phyloP scores from a whole-genome alignment of 176 grass and related monocot genomes.

The Oryza australiensis region DNA sequence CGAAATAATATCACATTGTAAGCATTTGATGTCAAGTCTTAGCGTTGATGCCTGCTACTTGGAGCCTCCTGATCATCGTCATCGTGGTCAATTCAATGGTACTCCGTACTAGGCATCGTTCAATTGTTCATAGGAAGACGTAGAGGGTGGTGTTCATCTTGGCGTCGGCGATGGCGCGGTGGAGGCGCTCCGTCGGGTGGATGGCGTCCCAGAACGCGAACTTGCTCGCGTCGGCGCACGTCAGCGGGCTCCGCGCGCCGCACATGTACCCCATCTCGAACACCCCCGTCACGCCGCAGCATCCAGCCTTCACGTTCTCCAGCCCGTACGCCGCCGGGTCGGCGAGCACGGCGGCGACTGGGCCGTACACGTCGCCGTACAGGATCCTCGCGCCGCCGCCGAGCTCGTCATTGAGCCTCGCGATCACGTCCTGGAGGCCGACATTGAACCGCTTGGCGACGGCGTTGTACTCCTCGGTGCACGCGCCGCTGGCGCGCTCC shows the following conservation, averaged over 20 bases:
- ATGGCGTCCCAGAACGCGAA: conserved; percentile 86
- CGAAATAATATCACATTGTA: no score
- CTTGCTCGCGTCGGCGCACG: conserved; percentile 47
- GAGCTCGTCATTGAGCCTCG: conserved; percentile 38
- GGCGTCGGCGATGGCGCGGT: conserved; percentile 51
- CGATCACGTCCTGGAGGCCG: conserved; percentile 34
- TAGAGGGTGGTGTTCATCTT: conserved; percentile 66
- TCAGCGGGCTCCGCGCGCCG: conserved; percentile 38
- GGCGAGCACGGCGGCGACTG: conserved; percentile 30
- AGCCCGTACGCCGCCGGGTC: conserved; percentile 46
- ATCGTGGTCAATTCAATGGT: no score
- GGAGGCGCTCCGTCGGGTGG: conserved; percentile 66
- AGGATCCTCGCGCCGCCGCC: conserved; percentile 25
- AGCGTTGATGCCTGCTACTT: no score
- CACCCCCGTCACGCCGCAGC: conserved; percentile 59
- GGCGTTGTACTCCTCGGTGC: conserved; percentile 62
- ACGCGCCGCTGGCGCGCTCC: conserved; percentile 53
- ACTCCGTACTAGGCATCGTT: no score
- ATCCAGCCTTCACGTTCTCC: conserved; percentile 45
- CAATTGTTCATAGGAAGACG: conserved; percentile 50
- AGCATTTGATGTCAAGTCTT: no score
- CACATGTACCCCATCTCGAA: conserved; percentile 59
- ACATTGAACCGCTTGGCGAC: conserved; percentile 47
- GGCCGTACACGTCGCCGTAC: conserved; percentile 46
- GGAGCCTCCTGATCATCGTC: no score